These are phyloP conservation scores for Fusarium lyarnte DNA, from an alignment of 2,329 filamentous ascomycete genomes.

Conservation along the genomic window DNA sequence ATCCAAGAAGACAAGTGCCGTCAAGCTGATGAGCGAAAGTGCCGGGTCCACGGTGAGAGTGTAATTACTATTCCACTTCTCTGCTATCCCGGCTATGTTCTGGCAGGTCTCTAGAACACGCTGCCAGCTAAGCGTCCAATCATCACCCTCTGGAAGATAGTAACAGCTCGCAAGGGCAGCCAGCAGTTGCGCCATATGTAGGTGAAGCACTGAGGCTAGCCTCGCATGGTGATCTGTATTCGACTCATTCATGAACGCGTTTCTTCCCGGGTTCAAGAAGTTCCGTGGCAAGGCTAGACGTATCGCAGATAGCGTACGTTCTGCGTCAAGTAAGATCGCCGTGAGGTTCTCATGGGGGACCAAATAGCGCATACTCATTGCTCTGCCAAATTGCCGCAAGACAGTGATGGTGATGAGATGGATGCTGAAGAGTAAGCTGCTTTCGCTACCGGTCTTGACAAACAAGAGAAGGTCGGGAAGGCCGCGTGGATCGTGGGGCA, in stretches of 20 bases:
- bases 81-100: neutral
- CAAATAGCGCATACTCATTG: neutral
- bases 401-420: neutral
- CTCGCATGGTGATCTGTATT: neutral
- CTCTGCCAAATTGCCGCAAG: neutral
- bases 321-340: neutral
- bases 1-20: neutral
- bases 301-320: neutral
- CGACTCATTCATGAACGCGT: neutral
- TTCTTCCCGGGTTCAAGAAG: neutral
- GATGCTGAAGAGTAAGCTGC: neutral
- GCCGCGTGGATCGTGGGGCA: neutral
- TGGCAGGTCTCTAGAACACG: neutral
- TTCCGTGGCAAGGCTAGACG: neutral
- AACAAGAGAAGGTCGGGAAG: neutral
- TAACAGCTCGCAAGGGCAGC: neutral
- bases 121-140: neutral
- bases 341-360: neutral
- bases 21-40: neutral
- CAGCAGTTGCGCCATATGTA: neutral
- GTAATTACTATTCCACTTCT: neutral
- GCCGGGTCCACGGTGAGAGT: neutral
- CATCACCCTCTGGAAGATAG: neutral
- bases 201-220: neutral
- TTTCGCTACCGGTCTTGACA: neutral